Conservation (phyloP, 371 early-diverging fungal genomes). For the Capniomyces stellatus region DNA sequence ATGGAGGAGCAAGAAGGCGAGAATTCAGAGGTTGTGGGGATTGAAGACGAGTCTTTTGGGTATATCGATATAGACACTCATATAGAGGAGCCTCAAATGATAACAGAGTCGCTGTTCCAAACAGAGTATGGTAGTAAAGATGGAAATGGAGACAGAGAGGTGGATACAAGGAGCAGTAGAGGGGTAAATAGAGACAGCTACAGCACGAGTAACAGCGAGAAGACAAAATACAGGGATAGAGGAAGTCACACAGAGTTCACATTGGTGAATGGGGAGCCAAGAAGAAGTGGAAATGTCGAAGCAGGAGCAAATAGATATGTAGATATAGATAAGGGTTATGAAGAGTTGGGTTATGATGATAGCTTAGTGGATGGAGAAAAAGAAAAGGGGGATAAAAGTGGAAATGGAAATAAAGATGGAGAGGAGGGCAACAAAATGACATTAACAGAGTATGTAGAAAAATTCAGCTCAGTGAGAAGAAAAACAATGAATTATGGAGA, state of each 20-base stretch:
- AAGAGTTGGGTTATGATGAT: not conserved
- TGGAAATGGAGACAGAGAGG: too few species aligned
- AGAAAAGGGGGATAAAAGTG: slow-evolving; percentile 2
- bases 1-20: slow-evolving; percentile 5
- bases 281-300: too few species aligned
- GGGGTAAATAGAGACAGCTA: too few species aligned
- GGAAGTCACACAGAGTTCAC: too few species aligned
- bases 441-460: slow-evolving; percentile 11
- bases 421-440: not conserved
- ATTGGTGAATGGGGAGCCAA: too few species aligned
- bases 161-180: too few species aligned
- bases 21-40: not conserved
- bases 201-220: too few species aligned
- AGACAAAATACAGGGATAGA: too few species aligned
- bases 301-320: too few species aligned
- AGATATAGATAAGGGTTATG: not conserved
- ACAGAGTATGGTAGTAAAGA: too few species aligned
- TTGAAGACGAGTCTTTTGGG: slow-evolving; percentile 7
- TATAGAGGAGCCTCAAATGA: too few species aligned
- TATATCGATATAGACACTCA: slow-evolving; percentile 13
- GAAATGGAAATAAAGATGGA: slow-evolving; percentile 15
- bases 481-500: not conserved
- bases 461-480: slow-evolving; percentile 12
- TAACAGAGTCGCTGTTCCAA: too few species aligned
- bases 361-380: not conserved